A percentile compares a stretch with the other conserved stretches of the same genome.
Evolutionary conservation across 2,329 filamentous ascomycete species (phyloP).

Genomic region (Trichophyton schoenleinii): DNA sequence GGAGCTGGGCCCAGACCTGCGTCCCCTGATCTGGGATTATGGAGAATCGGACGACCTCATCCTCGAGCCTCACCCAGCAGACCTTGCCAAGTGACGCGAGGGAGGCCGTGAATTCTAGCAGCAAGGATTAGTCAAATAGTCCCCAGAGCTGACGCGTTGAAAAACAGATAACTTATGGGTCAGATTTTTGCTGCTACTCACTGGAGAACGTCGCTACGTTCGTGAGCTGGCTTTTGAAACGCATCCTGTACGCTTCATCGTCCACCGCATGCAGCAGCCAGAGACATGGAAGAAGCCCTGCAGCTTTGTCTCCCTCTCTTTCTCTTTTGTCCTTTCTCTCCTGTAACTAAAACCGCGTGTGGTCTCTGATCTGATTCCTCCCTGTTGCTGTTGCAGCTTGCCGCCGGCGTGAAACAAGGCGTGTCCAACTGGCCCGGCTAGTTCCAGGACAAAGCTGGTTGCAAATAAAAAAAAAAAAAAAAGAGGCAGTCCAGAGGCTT

Average conservation of each 20-base stretch:
- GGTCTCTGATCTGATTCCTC: not conserved
- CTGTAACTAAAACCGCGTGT: not conserved
- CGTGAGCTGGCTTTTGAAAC: conserved; percentile 42
- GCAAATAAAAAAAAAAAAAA: not conserved
- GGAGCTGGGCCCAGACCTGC: conserved; percentile 82
- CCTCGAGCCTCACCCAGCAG: conserved; percentile 79
- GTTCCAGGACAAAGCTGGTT: not conserved
- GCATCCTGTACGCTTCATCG: conserved; percentile 26
- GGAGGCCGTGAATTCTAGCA: conserved; percentile 48
- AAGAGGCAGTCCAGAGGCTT: not conserved
- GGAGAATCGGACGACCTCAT: conserved; percentile 81
- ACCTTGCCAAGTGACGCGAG: conserved; percentile 62
- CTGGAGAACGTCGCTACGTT: conserved; percentile 43
- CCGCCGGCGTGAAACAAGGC: not conserved
- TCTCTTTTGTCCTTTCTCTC: not conserved
- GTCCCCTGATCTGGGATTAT: conserved; percentile 89
- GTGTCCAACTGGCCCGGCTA: not conserved
- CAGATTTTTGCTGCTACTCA: conserved; percentile 20
- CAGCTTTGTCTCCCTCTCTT: not conserved
- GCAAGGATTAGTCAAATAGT: not conserved
- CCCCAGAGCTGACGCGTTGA: conserved; percentile 5
- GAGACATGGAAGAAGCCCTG: not conserved
- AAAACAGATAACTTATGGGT: too few relatives aligned
- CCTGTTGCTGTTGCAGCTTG: not conserved
- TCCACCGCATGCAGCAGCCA: not conserved